Percentiles rank a stretch among this genome's conserved stretches.
Evolutionary conservation across 2,329 filamentous ascomycete genomes (phyloP).

Genomic region (Colletotrichum cuscutae): DNA sequence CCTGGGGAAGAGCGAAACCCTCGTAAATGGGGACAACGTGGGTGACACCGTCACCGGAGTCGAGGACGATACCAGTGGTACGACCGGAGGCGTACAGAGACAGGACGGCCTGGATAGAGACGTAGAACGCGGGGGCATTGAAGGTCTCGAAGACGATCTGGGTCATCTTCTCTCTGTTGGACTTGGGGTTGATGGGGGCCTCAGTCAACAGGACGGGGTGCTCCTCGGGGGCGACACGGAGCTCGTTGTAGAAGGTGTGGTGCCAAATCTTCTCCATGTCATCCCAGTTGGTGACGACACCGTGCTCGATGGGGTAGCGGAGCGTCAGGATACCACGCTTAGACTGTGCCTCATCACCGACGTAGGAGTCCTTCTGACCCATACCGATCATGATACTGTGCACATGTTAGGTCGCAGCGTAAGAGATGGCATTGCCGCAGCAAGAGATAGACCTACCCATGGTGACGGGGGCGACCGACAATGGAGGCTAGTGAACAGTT

Average conservation of each 20-base stretch:
- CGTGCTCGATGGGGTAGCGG: slow-evolving; percentile 99
- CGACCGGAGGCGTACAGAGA: slow-evolving; percentile 99
- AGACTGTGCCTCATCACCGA: slow-evolving; percentile 99
- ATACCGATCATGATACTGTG: slow-evolving; percentile 99
- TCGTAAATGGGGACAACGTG: slow-evolving; percentile 99
- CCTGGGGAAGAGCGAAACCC: slow-evolving; percentile 99
- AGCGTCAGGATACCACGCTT: slow-evolving; percentile 99
- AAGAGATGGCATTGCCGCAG: slow-evolving; percentile 7
- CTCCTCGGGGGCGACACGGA: slow-evolving; percentile 99
- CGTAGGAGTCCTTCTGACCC: slow-evolving; percentile 99
- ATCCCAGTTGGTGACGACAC: slow-evolving; percentile 99
- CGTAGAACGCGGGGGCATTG: slow-evolving; percentile 99
- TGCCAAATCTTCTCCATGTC: slow-evolving; percentile 99
- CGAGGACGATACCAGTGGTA: slow-evolving; percentile 99
- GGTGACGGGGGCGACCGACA: slow-evolving; percentile 98
- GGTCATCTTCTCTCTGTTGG: slow-evolving; percentile 99
- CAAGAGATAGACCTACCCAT: slow-evolving; percentile 80
- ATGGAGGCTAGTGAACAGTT: slow-evolving; percentile 81
- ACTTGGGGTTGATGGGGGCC: slow-evolving; percentile 99
- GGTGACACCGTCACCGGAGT: slow-evolving; percentile 99
- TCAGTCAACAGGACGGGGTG: slow-evolving; percentile 99
- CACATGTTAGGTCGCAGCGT: slow-evolving; percentile 44
- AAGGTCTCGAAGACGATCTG: slow-evolving; percentile 99
- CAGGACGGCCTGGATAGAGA: slow-evolving; percentile 99
- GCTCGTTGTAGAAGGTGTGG: slow-evolving; percentile 99